Conservation (phyloP, 441 rosid genomes). For the Pelargonium cotyledonis region DNA sequence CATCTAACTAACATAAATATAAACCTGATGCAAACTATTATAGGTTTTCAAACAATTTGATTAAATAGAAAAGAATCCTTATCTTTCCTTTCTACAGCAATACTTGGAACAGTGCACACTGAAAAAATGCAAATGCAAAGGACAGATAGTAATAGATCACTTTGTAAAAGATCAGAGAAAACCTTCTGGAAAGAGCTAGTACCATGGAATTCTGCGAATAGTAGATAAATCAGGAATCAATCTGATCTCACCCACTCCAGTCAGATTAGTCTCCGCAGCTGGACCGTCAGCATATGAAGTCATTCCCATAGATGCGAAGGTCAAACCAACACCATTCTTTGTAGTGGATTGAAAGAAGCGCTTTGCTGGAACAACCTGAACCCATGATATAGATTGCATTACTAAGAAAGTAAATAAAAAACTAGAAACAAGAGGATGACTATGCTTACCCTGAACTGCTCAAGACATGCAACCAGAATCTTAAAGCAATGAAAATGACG, state of each 20-base stretch:
- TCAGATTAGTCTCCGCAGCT: constrained; percentile 61
- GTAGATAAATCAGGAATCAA: constrained; percentile 79
- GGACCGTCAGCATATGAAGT: constrained; percentile 65
- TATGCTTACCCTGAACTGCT: too few species aligned
- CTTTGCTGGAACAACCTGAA: constrained; percentile 67
- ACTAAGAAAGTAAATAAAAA: too few species aligned
- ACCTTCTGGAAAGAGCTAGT: constrained; percentile 13
- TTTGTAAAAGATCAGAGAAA: constrained; percentile 6
- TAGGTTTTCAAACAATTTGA: too few species aligned
- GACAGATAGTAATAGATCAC: not conserved
- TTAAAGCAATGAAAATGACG: too few species aligned
- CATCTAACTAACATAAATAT: not conserved
- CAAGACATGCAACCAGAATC: too few species aligned
- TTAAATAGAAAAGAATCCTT: too few species aligned
- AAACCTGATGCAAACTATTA: too few species aligned
- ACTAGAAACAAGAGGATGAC: too few species aligned
- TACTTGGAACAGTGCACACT: not conserved
- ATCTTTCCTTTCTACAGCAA: too few species aligned
- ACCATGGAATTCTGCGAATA: constrained; percentile 71
- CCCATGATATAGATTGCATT: constrained; percentile 14
- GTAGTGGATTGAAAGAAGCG: constrained; percentile 57
- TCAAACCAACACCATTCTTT: constrained; percentile 78
- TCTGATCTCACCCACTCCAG: constrained; percentile 81
- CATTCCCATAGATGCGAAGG: constrained; percentile 80
- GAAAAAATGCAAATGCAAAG: constrained; percentile 1